Percentiles rank a stretch among this genome's conserved stretches.
Evolutionary conservation across 331 rosid genomes (phyloP).

Genomic region (Ulmus americana): DNA sequence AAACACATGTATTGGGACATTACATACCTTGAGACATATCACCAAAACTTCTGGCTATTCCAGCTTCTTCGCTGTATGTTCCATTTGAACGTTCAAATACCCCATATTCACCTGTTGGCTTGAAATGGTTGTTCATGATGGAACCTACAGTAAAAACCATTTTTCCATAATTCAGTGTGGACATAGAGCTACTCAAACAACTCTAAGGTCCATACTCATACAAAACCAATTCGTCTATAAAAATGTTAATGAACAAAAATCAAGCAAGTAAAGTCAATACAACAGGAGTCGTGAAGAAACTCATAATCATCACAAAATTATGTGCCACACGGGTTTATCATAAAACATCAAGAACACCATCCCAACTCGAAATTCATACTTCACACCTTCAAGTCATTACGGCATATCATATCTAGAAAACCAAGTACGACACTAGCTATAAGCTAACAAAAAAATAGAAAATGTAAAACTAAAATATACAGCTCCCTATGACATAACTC

Average conservation of each 20-base stretch:
- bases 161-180: constrained; percentile 18
- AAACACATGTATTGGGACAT: neutral
- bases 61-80: constrained; percentile 22
- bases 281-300: neutral
- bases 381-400: neutral
- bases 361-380: neutral
- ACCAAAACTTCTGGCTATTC: constrained; percentile 23
- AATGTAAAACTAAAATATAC: neutral
- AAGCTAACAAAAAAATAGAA: neutral
- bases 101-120: constrained; percentile 32
- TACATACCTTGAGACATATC: constrained; percentile 32
- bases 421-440: neutral
- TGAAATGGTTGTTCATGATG: constrained; percentile 42
- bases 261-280: neutral
- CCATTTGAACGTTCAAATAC: constrained; percentile 36
- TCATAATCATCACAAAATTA: neutral
- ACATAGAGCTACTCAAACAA: constrained; percentile 23
- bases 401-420: constrained; percentile 1
- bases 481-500: neutral
- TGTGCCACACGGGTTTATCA: neutral
- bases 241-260: constrained; percentile 1
- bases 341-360: constrained; percentile 8
- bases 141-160: constrained; percentile 19
- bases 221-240: neutral
- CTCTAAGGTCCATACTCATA: constrained; percentile 4